Conservation (phyloP, 2,329 filamentous ascomycete species). For the Aspergillus ibericus region DNA sequence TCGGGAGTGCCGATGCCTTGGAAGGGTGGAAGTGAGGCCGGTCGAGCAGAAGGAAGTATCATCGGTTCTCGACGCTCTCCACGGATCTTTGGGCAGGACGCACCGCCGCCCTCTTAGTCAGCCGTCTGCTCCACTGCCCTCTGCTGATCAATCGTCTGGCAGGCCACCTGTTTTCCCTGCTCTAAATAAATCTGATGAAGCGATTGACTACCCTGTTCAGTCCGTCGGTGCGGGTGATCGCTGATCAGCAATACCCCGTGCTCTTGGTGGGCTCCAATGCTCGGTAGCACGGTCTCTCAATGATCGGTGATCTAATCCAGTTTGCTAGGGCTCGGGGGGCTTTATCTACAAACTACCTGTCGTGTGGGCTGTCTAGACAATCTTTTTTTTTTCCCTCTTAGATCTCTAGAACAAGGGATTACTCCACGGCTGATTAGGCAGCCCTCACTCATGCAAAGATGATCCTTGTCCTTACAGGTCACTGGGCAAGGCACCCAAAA, state of each 20-base stretch:
- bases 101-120: not conserved
- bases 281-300: conserved; percentile 1
- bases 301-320: not conserved
- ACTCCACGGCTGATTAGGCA: not conserved
- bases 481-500: not conserved
- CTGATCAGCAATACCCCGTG: conserved; percentile 8
- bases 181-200: too few species aligned
- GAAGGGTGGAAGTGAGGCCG: not conserved
- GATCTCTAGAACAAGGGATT: not conserved
- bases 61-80: not conserved
- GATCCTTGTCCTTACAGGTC: not conserved
- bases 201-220: not conserved
- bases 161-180: too few species aligned
- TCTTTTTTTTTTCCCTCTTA: not conserved
- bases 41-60: not conserved
- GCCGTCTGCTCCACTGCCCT: not conserved
- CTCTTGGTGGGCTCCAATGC: not conserved
- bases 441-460: not conserved
- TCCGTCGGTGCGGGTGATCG: not conserved
- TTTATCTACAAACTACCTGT: not conserved
- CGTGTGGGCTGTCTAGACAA: not conserved
- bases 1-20: not conserved
- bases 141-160: not conserved
- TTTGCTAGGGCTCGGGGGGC: not conserved
- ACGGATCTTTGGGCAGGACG: conserved; percentile 1